These are phyloP conservation scores for Pythium apleroticum DNA, from an alignment of 352 stramenopile genomes.

Conservation along the genomic window DNA sequence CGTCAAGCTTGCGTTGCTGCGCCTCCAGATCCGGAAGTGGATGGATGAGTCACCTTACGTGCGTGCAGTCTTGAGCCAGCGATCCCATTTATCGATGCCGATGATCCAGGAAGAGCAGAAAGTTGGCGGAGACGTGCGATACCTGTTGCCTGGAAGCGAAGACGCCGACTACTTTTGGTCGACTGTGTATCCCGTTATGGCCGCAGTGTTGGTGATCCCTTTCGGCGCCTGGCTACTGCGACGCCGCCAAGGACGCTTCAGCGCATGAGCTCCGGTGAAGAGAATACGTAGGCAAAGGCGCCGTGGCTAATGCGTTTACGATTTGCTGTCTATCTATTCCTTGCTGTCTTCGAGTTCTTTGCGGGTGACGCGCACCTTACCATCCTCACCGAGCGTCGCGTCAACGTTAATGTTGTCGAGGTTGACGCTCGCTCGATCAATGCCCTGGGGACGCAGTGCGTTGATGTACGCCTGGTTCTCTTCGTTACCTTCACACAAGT, in stretches of 20 bases:
- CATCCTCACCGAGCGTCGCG: constrained; percentile 28
- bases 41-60: background rate
- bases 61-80: background rate
- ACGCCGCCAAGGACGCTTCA: background rate
- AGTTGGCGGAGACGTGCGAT: background rate
- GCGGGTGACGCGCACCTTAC: constrained; percentile 27
- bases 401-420: constrained; percentile 38
- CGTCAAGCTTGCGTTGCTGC: constrained; percentile 16
- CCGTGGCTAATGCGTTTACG: background rate
- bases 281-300: background rate
- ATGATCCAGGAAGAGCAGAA: background rate
- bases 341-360: constrained; percentile 5
- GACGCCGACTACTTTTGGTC: background rate
- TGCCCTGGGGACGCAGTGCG: constrained; percentile 58
- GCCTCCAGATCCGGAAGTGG: constrained; percentile 14
- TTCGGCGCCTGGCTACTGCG: background rate
- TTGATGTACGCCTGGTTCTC: constrained; percentile 71
- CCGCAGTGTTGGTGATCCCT: background rate
- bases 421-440: constrained; percentile 30
- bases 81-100: background rate
- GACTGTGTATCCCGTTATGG: background rate
- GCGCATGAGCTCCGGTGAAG: background rate
- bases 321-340: constrained; percentile 16
- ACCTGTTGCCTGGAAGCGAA: background rate
- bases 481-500: constrained; percentile 86